Evolutionary conservation across 768 basidiomycete species (phyloP), one percentile per base, ranked within the genome.

Genomic region (Rhizopogon sp.): DNA sequence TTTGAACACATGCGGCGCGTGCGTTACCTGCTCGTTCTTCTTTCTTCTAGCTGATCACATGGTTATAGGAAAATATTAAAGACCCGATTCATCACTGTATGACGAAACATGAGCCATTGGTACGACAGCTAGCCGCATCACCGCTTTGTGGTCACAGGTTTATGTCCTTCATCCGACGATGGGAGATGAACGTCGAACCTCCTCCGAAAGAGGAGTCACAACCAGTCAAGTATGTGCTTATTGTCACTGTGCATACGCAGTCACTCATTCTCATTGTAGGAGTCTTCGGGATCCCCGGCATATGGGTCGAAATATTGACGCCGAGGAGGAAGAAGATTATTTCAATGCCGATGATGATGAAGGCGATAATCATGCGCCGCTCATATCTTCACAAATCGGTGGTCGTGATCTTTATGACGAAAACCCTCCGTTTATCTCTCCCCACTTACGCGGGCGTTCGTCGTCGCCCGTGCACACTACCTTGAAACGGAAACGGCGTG

Each of bases 101-200:
- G 86, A 84, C 83, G 13, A 80, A 76, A 50, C 84, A 94, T 62
- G 84, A 86, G 60, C 72, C 78, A 1, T 75, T 79, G 43, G 74
- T 98, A 47, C 82, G 82, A 50, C 75, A 72, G 56, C 79, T 98
- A 13, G 77, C 84, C 3, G 72, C 79, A 63, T 79, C 78, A 16
- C 77, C 76, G 2, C 72, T 89, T 29, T 83, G 84, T 28, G 81
- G 83, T 4, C 76, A 81, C 56, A 79, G 87, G 39, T 93, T 94
- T 67, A 75, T 79, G 42, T 71, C 80, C 22, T 84, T 98, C 63
- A 82, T 91, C 56, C 77, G 83, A 42, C 81, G 87, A 47, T 94
- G 88, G 82, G 97, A 98, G 70, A 92, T 94, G 76, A 97, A 95
- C 71, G 86, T 86, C 57, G 91, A 95, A 58, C 88, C 87, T 31